Evolutionary conservation across 2,329 filamentous ascomycete species (phyloP).

Genomic region (Sclerotinia borealis): DNA sequence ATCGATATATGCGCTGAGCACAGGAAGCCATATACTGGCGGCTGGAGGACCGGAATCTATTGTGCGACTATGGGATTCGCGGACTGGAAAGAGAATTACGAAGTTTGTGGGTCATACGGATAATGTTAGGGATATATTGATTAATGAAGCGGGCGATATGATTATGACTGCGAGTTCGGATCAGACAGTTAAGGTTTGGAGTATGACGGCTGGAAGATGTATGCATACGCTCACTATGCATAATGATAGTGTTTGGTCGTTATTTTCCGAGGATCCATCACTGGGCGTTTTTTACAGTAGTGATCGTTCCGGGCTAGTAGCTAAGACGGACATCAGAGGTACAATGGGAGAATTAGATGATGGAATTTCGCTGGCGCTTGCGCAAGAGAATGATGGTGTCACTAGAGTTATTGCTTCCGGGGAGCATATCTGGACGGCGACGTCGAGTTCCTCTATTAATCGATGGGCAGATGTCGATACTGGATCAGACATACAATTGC

Average conservation of each 20-base stretch:
- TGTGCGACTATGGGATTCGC: conserved; percentile 85
- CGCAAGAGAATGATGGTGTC: conserved; percentile 84
- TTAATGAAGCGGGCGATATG: conserved; percentile 82
- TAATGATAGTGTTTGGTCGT: conserved; percentile 94
- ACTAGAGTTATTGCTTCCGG: conserved; percentile 53
- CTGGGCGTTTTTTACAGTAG: conserved; percentile 91
- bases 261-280: conserved; percentile 81
- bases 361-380: conserved; percentile 81
- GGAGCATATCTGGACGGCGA: conserved; percentile 63
- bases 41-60: conserved; percentile 93
- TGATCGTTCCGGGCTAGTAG: conserved; percentile 87
- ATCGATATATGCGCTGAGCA: conserved; percentile 86
- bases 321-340: conserved; percentile 84
- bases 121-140: conserved; percentile 84
- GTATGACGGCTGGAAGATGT: conserved; percentile 86
- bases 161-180: conserved; percentile 94
- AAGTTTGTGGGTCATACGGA: conserved; percentile 97
- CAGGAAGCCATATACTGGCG: conserved; percentile 73
- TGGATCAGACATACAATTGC: conserved; percentile 60
- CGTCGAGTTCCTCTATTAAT: conserved; percentile 68
- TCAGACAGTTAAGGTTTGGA: conserved; percentile 97
- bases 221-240: conserved; percentile 99
- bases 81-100: conserved; percentile 81
- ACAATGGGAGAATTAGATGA: conserved; percentile 72
- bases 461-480: conserved; percentile 77